Evolutionary conservation across 345 rosid genomes (phyloP), one percentile per base, ranked within the genome.

Genomic region (Ricinus communis): DNA sequence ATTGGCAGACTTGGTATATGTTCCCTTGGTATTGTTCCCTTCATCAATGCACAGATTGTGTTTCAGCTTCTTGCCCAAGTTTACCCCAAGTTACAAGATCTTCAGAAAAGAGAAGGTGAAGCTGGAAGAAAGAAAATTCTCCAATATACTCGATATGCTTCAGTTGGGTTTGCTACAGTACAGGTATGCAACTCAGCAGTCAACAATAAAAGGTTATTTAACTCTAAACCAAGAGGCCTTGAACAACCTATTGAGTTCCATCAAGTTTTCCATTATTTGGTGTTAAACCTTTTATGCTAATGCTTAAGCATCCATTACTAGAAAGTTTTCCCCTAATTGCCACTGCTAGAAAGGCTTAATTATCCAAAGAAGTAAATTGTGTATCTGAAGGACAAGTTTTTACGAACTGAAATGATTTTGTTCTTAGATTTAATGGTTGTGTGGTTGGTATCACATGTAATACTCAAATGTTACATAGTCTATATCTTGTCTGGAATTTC

Each of bases 41-140:
- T 92, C 58, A 95, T 95, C 78, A 95, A 95, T 53, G 97, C 99
- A 0, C 93, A 87, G 75, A 95, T 95, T 62, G 97, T 95, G 75
- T 92, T 95, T 79, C 99, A 95, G 85, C 99, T 95, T 83, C 95
- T 95, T 74, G 89, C 97, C 62, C 97, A 92, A 83, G 76, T 95
- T 47, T 84, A 92, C 81, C 99, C 99, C n/a, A 95, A 95, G 83
- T 74, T 95, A 82, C 99, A 92, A 88, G 97, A 95, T 76, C 97
- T 95, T 74, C 99, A 92, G 86, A 95, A 95, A 79, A 85, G 85
- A 88, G 99, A 95, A 89, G 99, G 99, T 19, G 97, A 95, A 87
- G 97, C 97, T 0, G 99, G 99, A 62, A 90, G 99, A 58, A 95
- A 95, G 83, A 95, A 92, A 80, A 74, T 95, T 76, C 93, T 92